Evolutionary conservation across 2,329 filamentous ascomycete genomes (phyloP).

Genomic region (Orbilia javanica): DNA sequence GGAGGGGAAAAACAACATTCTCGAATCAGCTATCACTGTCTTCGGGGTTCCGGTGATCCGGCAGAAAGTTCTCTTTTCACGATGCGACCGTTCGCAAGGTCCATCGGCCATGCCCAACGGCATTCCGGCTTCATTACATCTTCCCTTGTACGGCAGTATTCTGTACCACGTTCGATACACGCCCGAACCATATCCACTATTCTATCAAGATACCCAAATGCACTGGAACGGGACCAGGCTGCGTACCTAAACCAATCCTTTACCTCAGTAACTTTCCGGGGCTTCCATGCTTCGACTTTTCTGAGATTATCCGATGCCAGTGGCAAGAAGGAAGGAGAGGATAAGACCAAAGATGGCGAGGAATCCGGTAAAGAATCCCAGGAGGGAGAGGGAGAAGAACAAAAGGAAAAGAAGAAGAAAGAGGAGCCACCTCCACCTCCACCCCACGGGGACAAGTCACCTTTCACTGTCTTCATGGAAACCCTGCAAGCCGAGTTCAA

Average conservation of each 20-base stretch:
- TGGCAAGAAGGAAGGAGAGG: slow-evolving; percentile 51
- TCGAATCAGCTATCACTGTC: background rate
- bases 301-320: slow-evolving; percentile 55
- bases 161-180: slow-evolving; percentile 54
- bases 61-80: background rate
- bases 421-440: slow-evolving; percentile 82
- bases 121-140: slow-evolving; percentile 32
- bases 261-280: slow-evolving; percentile 49
- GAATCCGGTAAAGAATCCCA: slow-evolving; percentile 67
- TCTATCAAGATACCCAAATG: slow-evolving; percentile 34
- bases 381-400: slow-evolving; percentile 65
- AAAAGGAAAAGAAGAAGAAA: slow-evolving; percentile 68
- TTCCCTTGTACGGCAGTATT: slow-evolving; percentile 30
- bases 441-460: slow-evolving; percentile 97
- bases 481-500: slow-evolving; percentile 96
- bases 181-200: slow-evolving; percentile 51
- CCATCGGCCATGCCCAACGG: slow-evolving; percentile 52
- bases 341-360: slow-evolving; percentile 58
- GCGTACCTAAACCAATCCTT: slow-evolving; percentile 51
- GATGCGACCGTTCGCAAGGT: slow-evolving; percentile 53
- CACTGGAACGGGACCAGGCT: slow-evolving; percentile 1
- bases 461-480: slow-evolving; percentile 98
- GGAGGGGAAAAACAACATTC: background rate
- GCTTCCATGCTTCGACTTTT: slow-evolving; percentile 55
- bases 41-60: background rate